Percentiles rank a stretch among this genome's conserved stretches.
Evolutionary conservation across 2,329 filamentous ascomycete species (phyloP).

Genomic region (Hirsutella minnesotensis): DNA sequence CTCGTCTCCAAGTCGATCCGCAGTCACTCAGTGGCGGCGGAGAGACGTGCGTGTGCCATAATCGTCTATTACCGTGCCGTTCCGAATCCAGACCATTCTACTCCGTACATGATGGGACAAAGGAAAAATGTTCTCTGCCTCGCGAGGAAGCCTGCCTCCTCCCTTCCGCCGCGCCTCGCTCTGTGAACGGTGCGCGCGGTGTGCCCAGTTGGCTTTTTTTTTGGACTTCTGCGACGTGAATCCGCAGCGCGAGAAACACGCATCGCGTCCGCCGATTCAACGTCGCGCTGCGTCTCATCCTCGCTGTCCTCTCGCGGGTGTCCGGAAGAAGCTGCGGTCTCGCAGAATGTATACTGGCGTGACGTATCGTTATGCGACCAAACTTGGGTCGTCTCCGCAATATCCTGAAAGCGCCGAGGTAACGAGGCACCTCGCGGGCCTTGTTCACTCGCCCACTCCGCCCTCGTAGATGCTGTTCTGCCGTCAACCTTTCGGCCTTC

Average conservation of each 20-base stretch:
- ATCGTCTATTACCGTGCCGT: constrained; percentile 7
- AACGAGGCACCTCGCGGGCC: not conserved
- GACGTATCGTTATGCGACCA: not conserved
- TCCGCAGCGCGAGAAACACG: not conserved
- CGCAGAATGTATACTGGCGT: not conserved
- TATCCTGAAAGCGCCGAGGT: constrained; percentile 11
- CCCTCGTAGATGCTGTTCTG: too few species aligned
- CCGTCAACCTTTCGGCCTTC: too few species aligned
- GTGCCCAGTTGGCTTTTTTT: too few species aligned
- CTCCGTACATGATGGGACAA: constrained; percentile 5
- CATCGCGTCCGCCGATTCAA: not conserved
- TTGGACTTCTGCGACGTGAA: too few species aligned
- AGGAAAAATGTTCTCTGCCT: constrained; percentile 2
- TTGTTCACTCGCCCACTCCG: too few species aligned
- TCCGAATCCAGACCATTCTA: constrained; percentile 7
- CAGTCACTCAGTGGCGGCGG: not conserved
- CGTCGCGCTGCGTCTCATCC: not conserved
- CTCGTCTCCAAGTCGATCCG: not conserved
- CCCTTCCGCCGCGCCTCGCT: not conserved
- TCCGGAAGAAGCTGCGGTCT: not conserved
- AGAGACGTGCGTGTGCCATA: constrained; percentile 9
- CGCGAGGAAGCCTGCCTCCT: constrained; percentile 3
- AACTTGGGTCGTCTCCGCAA: not conserved
- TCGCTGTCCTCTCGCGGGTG: not conserved
- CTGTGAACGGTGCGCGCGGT: too few species aligned